Evolutionary conservation across 257 asterid species (phyloP), one percentile per base, ranked within the genome.

Genomic region (Solanum paucissectum): DNA sequence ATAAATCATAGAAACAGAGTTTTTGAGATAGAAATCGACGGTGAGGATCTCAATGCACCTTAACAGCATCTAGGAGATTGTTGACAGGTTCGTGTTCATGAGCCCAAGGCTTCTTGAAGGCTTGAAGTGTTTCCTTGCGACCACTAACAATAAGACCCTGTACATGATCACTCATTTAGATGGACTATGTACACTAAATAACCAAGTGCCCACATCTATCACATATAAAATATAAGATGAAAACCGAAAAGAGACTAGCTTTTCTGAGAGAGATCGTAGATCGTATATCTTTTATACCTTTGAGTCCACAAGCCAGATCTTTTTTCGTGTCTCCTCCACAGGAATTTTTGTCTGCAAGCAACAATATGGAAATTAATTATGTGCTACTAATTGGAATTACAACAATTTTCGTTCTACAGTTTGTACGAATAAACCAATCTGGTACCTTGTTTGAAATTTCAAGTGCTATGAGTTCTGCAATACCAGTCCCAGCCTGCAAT

Each of bases 21-120:
- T 44, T 27, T 27, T 2, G 74, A 88, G 40, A 79, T 44, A 9
- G 9, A 79, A 79, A 64, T 76, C 5, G 20, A 52, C 6, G 0
- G 33, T 69, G 83, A 23, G 66, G 66, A 42, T 79, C 38, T 79
- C 66, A 71, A 6, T 89, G 33, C 49, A 97, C 99, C 99, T 97
- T 97, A 91, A 97, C 96, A 55, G 99, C 98, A 64, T 94, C 99
- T 79, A 96, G 90, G 84, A 97, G 99, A 90, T 90, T 95, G 86
- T 86, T 38, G 79, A 93, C 87, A 36, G 96, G 94, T 88, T 94
- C 98, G 55, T 93, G 96, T 81, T 94, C 98, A 83, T 97, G 99
- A 87, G 99, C 99, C 98, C 98, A 96, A n/a, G 98, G 98, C 89
- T 95, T 88, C 95, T 97, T 95, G 91, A 97, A 97, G 92, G 94